Evolutionary conservation across 2,329 filamentous ascomycete species (phyloP), one percentile per base, ranked within the genome.

Genomic region (Sporothrix variecibatus): DNA sequence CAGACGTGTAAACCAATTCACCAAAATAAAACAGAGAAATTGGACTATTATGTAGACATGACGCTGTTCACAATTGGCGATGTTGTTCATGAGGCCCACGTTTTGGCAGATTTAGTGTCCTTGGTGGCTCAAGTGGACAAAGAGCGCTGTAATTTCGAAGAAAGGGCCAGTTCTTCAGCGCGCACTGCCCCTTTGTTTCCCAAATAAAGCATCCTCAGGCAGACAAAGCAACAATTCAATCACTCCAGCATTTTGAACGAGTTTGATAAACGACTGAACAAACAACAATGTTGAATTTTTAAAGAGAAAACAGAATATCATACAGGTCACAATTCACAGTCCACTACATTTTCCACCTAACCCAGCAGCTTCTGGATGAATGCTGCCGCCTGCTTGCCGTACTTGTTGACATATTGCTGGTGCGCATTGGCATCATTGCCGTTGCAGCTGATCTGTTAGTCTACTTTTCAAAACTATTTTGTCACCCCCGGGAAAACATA

Each of bases 361-460:
- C 34, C 34, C 34, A 69, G 38, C 26, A 77, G 74, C 68, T 76
- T 78, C 78, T 89, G 88, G 78, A 91, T 87, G 76, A 92, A 92
- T 0, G 83, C 76, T 56, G 92, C 79, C 1, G 90, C 90, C 77
- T 89, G 83, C 7, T 84, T 79, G 1, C 90, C 90, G 75, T 92
- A 92, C 77, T 88, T 87, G 75, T 82, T 84, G n/a, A 88, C 89
- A 75, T 92, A 92, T 69, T 88, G 86, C 79, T 91, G 87, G 80
- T 92, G 90, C 7, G 86, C 85, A 77, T 87, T 86, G 34, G 85
- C 84, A 75, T 91, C 85, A 77, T 86, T 90, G 68, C 90, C 90
- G 58, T 87, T 90, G 81, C 89, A 92, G 85, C 90, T 92, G 38
- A 17, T n/a, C 8, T 1, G 60, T 64, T 64, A 64, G 60, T n/a